Percentiles rank a stretch among this genome's conserved stretches.
phyloP scores from a whole-genome alignment of 2,329 filamentous ascomycete species.

The Sarocladium strictum region DNA sequence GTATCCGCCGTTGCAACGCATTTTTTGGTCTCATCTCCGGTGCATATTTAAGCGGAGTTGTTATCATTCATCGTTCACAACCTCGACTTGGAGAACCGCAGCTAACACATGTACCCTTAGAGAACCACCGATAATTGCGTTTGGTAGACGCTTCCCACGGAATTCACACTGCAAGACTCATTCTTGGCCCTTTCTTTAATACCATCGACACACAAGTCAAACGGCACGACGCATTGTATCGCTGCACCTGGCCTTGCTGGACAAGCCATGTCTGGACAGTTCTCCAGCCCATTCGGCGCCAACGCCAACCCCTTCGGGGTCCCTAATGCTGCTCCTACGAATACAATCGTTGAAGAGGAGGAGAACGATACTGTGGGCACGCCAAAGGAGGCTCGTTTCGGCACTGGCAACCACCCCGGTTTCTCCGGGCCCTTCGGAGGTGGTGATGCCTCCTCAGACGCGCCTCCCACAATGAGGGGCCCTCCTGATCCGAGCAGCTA shows the following conservation, averaged over 20 bases:
- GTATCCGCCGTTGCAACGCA: too few species aligned
- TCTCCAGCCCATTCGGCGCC: conserved; percentile 65
- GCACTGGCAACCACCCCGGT: conserved; percentile 27
- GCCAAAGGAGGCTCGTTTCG: conserved; percentile 61
- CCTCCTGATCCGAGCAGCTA: conserved; percentile 61
- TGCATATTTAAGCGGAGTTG: neutral
- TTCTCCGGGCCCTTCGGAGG: conserved; percentile 48
- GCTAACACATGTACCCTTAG: too few species aligned
- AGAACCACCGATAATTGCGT: too few species aligned
- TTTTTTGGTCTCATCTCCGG: too few species aligned
- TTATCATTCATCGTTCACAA: too few species aligned
- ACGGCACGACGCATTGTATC: neutral
- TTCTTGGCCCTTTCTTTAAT: neutral
- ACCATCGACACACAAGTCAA: neutral
- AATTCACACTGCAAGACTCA: too few species aligned
- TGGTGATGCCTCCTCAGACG: conserved; percentile 42
- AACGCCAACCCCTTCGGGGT: conserved; percentile 69
- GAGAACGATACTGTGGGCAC: conserved; percentile 71
- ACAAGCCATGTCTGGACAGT: conserved; percentile 64
- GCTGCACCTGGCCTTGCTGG: neutral
- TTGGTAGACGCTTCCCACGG: too few species aligned
- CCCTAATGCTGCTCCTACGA: conserved; percentile 44
- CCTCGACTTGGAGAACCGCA: too few species aligned
- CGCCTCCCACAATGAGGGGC: conserved; percentile 39
- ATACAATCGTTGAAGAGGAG: conserved; percentile 64